Evolutionary conservation across 208 protist species (phyloP), one percentile per base, ranked within the genome.

Genomic region (Trypanosoma vivax): DNA sequence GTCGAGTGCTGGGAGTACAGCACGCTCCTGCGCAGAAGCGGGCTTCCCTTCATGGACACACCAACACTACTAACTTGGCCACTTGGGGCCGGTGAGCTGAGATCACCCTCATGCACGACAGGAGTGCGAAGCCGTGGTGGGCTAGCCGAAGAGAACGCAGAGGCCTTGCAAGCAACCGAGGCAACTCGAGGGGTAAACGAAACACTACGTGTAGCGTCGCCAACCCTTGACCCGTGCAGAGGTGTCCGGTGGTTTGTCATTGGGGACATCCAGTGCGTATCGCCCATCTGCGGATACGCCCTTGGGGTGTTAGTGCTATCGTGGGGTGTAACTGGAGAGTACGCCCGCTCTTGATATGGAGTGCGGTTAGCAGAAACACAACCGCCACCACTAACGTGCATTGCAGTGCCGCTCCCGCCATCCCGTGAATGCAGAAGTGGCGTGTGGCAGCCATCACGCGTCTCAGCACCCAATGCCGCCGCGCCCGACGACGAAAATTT

Each of bases 81-180:
- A 28, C 30, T 27, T 4, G 6, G 41, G n/a, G 37, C 24, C 0
- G 50, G 31, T 37, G 42, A 40, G 18, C 33, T 35, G 0, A 65
- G 18, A 37, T 65, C 50, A 47, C 54, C 58, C 30, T 65, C 59
- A 38, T 58, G 50, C 27, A 23, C 14, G 27, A 65, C 59, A 21
- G 59, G 59, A 5, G 59, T 65, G 14, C 59, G 50, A 29, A 65
- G 59, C 23, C 47, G 39, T 13, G 49, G 39, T 18, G 59, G 14
- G 11, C 46, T 10, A 10, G 46, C 21, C 13, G 35, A 45, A 47
- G 27, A 24, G 0, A 58, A 16, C 0, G 5, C 28, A n/a, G n/a
- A n/a, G n/a, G n/a, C n/a, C n/a, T n/a, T n/a, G n/a, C n/a, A n/a
- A n/a, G n/a, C n/a, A n/a, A 21, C 40, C 40, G 40, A 9, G 40